Evolutionary conservation across 2,329 filamentous ascomycete genomes (phyloP), one percentile per base, ranked within the genome.

Genomic region (Elsinoe batatas): DNA sequence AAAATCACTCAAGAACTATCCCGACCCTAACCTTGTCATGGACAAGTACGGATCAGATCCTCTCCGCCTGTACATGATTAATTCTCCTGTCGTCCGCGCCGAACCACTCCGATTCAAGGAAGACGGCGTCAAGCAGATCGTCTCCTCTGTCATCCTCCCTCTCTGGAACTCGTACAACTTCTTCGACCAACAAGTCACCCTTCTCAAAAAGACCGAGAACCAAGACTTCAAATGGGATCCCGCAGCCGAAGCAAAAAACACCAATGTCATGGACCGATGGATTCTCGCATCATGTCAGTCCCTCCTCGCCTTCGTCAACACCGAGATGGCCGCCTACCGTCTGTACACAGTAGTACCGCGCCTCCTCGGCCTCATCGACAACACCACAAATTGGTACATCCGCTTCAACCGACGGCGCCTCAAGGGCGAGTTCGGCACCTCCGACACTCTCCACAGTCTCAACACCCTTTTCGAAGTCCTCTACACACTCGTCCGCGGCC

Each of bases 321-420:
- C 87, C 64, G 91, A 97, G 72, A 97, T 97, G 91, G 78, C 79
- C 53, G 83, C 82, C 76, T 77, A 79, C 78, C 70, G 64, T 57
- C 64, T 76, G 32, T 97, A 96, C 71, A 97, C 91, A 1, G 91
- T 97, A 43, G 90, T 95, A 43, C 91, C 91, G 6, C 80, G 87
- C 60, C 74, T 97, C 58, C 61, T 71, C 35, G 68, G 68, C 58
- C 67, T 95, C 65, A 94, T 96, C 61, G 91, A 96, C 65, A 90
- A 94, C 72, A 90, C 88, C 3, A 96, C 91, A n/a, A 97, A 97
- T 72, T 96, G 91, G 91, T 96, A 96, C 72, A 96, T 96, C 69
- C 82, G 90, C 59, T 94, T 95, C 76, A 96, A 96, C 76, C 81
- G 91, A 55, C 87, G 87, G 70, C 83, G 91, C 55, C 77, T 95